Evolutionary conservation across 2,329 filamentous ascomycete genomes (phyloP).

Genomic region (Didymella pinodella): DNA sequence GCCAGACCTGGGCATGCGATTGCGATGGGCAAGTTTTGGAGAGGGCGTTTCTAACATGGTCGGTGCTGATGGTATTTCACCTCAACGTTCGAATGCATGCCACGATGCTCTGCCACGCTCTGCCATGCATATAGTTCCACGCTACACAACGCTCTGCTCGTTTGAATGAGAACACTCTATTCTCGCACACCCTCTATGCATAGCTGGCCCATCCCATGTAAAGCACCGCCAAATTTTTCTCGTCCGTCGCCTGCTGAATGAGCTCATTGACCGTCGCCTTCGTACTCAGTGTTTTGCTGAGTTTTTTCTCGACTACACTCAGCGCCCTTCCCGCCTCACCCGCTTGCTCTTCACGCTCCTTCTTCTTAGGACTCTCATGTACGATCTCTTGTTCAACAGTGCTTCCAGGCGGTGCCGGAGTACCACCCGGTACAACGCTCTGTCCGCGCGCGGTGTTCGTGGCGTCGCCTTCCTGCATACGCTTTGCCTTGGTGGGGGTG

Average conservation of each 20-base stretch:
- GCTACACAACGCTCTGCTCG: neutral
- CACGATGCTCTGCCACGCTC: neutral
- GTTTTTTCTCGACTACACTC: constrained; percentile 93
- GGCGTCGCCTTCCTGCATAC: constrained; percentile 71
- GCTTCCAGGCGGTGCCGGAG: constrained; percentile 38
- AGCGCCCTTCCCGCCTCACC: constrained; percentile 91
- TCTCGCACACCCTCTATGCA: constrained; percentile 27
- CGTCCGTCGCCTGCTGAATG: constrained; percentile 94
- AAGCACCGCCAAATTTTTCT: constrained; percentile 87
- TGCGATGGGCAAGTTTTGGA: no score
- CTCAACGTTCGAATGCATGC: neutral
- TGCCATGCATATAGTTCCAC: no score
- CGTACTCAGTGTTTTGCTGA: constrained; percentile 92
- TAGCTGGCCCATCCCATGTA: constrained; percentile 59
- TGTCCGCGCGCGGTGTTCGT: constrained; percentile 50
- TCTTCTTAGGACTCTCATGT: constrained; percentile 48
- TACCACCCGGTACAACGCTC: constrained; percentile 40
- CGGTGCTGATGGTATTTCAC: neutral
- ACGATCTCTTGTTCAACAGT: constrained; percentile 36
- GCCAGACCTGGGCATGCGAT: no score
- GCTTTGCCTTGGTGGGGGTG: constrained; percentile 71
- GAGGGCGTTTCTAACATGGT: no score
- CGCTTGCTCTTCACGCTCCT: constrained; percentile 63
- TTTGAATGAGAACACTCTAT: neutral
- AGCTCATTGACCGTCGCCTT: constrained; percentile 95